phyloP scores from a whole-genome alignment of 306 rosid species.

The Rosa lucieae region DNA sequence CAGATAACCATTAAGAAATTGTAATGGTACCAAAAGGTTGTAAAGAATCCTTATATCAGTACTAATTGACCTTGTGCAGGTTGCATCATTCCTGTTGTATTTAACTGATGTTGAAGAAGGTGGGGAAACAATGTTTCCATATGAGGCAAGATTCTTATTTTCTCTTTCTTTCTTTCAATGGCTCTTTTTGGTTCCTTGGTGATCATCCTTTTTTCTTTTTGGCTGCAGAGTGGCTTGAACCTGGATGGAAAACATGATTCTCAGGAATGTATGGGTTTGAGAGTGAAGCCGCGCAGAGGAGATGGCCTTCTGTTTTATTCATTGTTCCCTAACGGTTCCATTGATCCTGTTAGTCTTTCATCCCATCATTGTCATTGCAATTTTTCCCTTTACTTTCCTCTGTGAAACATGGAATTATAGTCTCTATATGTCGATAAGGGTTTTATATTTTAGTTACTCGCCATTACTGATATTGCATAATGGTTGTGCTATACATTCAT shows the following conservation, averaged over 20 bases:
- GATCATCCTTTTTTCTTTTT: conserved; percentile 11
- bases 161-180: not conserved
- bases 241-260: conserved; percentile 57
- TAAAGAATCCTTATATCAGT: not conserved
- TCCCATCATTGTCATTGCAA: conserved; percentile 1
- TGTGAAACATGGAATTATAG: not conserved
- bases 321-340: conserved; percentile 65
- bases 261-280: conserved; percentile 60
- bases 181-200: not conserved
- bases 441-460: not conserved
- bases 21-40: not conserved
- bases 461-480: not conserved
- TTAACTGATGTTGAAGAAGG: conserved; percentile 82
- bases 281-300: conserved; percentile 82
- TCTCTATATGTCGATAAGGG: not conserved
- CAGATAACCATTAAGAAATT: too few species aligned
- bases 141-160: conserved; percentile 47
- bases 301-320: conserved; percentile 92
- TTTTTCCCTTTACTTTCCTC: not conserved
- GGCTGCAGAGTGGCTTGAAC: conserved; percentile 71
- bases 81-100: conserved; percentile 84
- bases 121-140: conserved; percentile 89
- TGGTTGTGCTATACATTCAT: not conserved
- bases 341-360: conserved; percentile 69
- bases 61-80: conserved; percentile 40